Evolutionary conservation across 2,329 filamentous ascomycete species (phyloP), one percentile per base, ranked within the genome.

Genomic region (Fusarium continuum): DNA sequence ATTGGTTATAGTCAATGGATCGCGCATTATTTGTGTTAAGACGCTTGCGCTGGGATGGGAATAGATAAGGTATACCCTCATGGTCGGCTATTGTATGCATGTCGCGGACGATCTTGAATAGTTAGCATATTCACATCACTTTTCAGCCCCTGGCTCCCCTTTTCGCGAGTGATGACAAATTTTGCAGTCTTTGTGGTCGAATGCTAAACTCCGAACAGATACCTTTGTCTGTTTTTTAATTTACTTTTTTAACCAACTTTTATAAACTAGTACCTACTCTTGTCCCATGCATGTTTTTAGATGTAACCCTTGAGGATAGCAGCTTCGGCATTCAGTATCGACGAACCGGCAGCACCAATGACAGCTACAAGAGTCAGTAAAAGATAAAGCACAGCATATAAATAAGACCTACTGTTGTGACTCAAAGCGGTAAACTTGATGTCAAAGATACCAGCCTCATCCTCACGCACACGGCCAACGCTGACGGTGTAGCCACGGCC

Each of bases 281-380:
- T 16, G 16, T 19, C 31, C 38, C 31, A 41, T 34, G 28, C 17
- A 6, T 36, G 16, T 22, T 23, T 46, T 76, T 82, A 93, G 64
- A 93, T 83, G 72, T 89, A 92, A 6, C 93, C 94, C 82, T 96
- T 96, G 66, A 97, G 85, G 10, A 97, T 88, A 20, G 93, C 92
- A 23, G 93, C 92, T 77, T 97, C 94, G 23, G 93, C 93, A 72
- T 98, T 98, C 70, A 98, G 78, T 78, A 98, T 97, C 26, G 92
- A 96, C 3, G 92, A 96, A 10, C 95, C 95, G n/a, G 94, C 93
- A 26, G 95, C 95, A 66, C 94, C 94, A 75, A 99, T 94, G 52
- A 99, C 91, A 61, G 94, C 88, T 87, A 51, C 14, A 22, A 36
- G 8, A 28, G 45, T 64, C 40, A 63, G 61, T 48, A 51, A 28